These are phyloP conservation scores for Clonostachys rosea DNA, from an alignment of 2,329 filamentous ascomycete genomes.

Conservation along the genomic window DNA sequence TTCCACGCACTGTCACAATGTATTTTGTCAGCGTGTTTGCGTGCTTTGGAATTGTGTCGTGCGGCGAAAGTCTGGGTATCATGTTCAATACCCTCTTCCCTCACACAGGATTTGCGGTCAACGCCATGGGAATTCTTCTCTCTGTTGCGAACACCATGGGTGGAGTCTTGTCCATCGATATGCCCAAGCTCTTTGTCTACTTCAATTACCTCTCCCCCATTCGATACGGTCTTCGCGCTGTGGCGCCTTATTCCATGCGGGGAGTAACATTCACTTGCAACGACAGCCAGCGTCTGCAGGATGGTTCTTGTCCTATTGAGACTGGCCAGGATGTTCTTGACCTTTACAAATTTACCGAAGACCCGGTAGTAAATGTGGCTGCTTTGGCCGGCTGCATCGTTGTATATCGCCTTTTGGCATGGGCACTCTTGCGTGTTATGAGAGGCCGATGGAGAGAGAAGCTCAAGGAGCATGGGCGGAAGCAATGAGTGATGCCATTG, in stretches of 20 bases:
- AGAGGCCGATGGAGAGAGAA: slow-evolving; percentile 45
- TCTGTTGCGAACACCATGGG: slow-evolving; percentile 68
- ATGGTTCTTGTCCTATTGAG: slow-evolving; percentile 59
- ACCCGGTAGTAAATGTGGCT: slow-evolving; percentile 56
- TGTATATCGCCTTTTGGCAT: slow-evolving; percentile 61
- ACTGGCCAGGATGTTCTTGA: slow-evolving; percentile 63
- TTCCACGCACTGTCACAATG: slow-evolving; percentile 57
- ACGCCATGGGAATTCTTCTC: slow-evolving; percentile 65
- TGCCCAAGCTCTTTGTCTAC: slow-evolving; percentile 60
- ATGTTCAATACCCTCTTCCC: slow-evolving; percentile 74
- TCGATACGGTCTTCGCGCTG: slow-evolving; percentile 63
- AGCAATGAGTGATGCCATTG: no score
- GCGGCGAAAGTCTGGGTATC: slow-evolving; percentile 72
- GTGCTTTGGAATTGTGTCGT: slow-evolving; percentile 68
- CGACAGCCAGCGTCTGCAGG: slow-evolving; percentile 49
- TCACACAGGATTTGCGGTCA: slow-evolving; percentile 74
- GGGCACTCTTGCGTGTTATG: slow-evolving; percentile 47
- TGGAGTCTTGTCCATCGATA: slow-evolving; percentile 65
- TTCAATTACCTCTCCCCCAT: slow-evolving; percentile 71
- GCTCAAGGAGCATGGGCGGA: slow-evolving; percentile 9
- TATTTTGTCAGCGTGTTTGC: slow-evolving; percentile 66
- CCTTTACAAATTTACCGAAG: slow-evolving; percentile 61
- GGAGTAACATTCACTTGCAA: slow-evolving; percentile 61
- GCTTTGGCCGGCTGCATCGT: slow-evolving; percentile 60
- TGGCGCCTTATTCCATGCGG: slow-evolving; percentile 61